Evolutionary conservation across 371 early-diverging fungal species (phyloP), one percentile per base, ranked within the genome.

Genomic region (Mucor circinelloides): DNA sequence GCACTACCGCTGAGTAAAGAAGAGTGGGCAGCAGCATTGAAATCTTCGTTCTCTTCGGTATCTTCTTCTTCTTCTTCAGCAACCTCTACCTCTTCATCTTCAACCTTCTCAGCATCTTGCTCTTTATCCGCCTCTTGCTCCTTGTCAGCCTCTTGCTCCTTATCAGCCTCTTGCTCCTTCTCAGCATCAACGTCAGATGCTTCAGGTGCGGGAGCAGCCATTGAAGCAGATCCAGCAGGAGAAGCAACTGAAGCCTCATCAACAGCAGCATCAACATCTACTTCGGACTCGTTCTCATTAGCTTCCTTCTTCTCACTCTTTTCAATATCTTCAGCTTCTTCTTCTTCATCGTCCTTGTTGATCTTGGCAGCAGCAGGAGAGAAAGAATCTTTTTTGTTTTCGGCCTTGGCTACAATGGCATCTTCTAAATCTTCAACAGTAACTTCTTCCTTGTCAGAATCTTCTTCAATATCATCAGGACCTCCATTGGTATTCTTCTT

Each of bases 91-190:
- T 58, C 44, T n/a, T 44, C 31, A 3, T 63, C 55, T 50, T 58
- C 63, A 2, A 27, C 48, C 19, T 68, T 31, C 13, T 72, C 65
- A 7, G 44, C 50, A 13, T 62, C 48, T 8, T 59, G 40, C 13
- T 54, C 50, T 0, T 58, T 58, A 6, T 52, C 32, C n/a, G 48
- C 40, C 1, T 42, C 42, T 23, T 28, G 2, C 10, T 58, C 23
- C 12, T 59, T 57, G 7, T 63, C 13, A 19, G 48, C 34, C 36
- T 52, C 23, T 25, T 50, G 38, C 13, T 52, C 36, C 36, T 36
- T 38, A 6, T 50, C 15, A 34, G 15, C 8, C 2, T 9, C 52
- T 13, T 62, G 32, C 17, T 63, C 63, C 28, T 44, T 52, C 17
- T 32, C 48, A 25, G 40, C 38, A 8, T 23, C 55, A 50, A 25